phyloP scores from a whole-genome alignment of 2,329 filamentous ascomycete species.

The Fusarium sp. region DNA sequence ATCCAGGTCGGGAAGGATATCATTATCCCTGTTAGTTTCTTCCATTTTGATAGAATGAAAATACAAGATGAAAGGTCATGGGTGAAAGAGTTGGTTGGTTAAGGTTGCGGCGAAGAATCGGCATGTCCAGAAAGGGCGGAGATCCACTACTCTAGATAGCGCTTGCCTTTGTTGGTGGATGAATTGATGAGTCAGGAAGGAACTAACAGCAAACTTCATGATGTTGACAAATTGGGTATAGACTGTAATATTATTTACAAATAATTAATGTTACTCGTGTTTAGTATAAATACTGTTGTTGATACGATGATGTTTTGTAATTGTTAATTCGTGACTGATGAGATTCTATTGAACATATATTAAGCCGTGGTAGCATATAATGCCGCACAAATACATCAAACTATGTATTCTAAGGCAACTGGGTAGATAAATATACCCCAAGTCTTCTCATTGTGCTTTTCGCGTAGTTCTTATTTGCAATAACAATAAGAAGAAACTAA shows the following conservation, averaged over 20 bases:
- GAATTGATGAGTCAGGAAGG: conserved; percentile 32
- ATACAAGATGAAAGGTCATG: conserved; percentile 26
- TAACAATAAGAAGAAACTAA: too few species aligned
- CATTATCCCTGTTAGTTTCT: conserved; percentile 1
- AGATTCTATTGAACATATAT: too few species aligned
- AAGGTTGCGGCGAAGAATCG: conserved; percentile 34
- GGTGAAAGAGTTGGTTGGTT: not conserved
- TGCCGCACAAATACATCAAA: too few species aligned
- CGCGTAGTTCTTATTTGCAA: too few species aligned
- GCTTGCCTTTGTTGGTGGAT: conserved; percentile 3
- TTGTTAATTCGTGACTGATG: too few species aligned
- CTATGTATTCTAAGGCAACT: too few species aligned
- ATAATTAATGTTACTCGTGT: not conserved
- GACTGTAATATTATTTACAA: not conserved
- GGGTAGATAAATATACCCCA: too few species aligned
- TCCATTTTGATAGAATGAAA: conserved; percentile 2
- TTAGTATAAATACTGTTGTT: not conserved
- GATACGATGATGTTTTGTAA: too few species aligned
- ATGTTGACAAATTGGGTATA: conserved; percentile 4
- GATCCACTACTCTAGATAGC: conserved; percentile 26
- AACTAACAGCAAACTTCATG: conserved; percentile 13
- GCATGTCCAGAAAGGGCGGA: conserved; percentile 39
- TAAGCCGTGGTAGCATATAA: too few species aligned
- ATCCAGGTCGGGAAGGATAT: not conserved
- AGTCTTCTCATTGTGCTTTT: too few species aligned